These are phyloP conservation scores for Xylaria sp. DNA, from an alignment of 2,329 filamentous ascomycete species.

Conservation along the genomic window DNA sequence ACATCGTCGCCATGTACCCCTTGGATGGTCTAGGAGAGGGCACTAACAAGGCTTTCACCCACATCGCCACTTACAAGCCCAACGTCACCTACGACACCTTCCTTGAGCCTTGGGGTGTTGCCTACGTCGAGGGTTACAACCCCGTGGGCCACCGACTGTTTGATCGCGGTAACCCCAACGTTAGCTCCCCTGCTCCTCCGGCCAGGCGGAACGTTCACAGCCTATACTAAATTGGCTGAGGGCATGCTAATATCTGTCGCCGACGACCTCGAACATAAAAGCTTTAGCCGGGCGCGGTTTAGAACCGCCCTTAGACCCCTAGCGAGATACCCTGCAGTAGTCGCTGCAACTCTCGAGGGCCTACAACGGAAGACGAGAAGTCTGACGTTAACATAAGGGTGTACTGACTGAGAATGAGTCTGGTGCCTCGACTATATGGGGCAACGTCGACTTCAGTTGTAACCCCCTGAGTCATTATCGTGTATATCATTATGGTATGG, in stretches of 20 bases:
- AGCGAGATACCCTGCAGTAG: neutral
- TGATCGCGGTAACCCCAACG: conserved; percentile 33
- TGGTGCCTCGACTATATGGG: neutral
- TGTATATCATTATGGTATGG: conserved; percentile 1
- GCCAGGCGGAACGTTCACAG: conserved; percentile 25
- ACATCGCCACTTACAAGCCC: conserved; percentile 41
- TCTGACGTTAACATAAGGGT: neutral
- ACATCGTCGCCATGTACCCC: conserved; percentile 36
- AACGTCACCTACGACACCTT: conserved; percentile 39
- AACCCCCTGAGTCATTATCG: neutral
- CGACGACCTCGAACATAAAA: neutral
- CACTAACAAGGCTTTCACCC: conserved; percentile 44
- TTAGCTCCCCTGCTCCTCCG: conserved; percentile 22
- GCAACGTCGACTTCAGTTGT: neutral
- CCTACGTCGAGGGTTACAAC: conserved; percentile 33
- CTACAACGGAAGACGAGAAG: neutral
- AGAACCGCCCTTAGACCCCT: neutral
- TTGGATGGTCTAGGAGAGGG: conserved; percentile 40
- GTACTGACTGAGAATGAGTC: neutral
- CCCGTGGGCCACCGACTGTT: conserved; percentile 36
- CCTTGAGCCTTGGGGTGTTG: conserved; percentile 35
- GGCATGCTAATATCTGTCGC: neutral
- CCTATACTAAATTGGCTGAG: neutral
- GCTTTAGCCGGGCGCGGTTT: neutral
- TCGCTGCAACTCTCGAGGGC: too few species aligned